Conservation (phyloP, 1,284 basidiomycete species). For the Athelia sp. region DNA sequence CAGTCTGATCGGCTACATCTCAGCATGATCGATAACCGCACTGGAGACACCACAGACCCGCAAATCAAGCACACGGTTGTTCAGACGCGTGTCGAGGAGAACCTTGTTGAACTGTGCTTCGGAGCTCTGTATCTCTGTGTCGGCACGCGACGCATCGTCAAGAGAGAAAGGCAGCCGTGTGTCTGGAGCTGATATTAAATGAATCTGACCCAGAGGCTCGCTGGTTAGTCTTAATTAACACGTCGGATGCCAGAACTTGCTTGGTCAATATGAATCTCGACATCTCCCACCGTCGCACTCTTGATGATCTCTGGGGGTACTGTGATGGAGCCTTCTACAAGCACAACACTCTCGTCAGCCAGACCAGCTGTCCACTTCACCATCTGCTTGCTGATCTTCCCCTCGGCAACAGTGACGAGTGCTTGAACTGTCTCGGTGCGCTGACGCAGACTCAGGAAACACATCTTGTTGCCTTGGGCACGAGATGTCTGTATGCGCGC, state of each 20-base stretch:
- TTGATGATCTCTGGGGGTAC: constrained; percentile 88
- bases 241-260: constrained; percentile 30
- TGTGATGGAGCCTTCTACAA: constrained; percentile 81
- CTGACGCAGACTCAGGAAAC: constrained; percentile 91
- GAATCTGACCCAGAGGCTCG: constrained; percentile 46
- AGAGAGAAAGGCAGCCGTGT: constrained; percentile 84
- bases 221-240: background rate
- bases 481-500: constrained; percentile 92
- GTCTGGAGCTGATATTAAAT: constrained; percentile 78
- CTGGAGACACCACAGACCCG: constrained; percentile 49
- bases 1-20: constrained; percentile 52
- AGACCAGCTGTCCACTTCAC: constrained; percentile 86
- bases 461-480: constrained; percentile 91
- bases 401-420: constrained; percentile 71
- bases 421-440: constrained; percentile 89
- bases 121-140: constrained; percentile 65
- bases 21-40: constrained; percentile 8
- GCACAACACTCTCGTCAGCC: constrained; percentile 86
- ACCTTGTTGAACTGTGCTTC: constrained; percentile 74
- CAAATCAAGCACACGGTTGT: constrained; percentile 94
- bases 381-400: constrained; percentile 96
- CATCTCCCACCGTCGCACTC: constrained; percentile 84
- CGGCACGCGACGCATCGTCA: constrained; percentile 88
- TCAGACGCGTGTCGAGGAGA: constrained; percentile 88
- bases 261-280: constrained; percentile 85